Conservation (phyloP, 768 basidiomycete genomes). For the Leccinellum luteum region DNA sequence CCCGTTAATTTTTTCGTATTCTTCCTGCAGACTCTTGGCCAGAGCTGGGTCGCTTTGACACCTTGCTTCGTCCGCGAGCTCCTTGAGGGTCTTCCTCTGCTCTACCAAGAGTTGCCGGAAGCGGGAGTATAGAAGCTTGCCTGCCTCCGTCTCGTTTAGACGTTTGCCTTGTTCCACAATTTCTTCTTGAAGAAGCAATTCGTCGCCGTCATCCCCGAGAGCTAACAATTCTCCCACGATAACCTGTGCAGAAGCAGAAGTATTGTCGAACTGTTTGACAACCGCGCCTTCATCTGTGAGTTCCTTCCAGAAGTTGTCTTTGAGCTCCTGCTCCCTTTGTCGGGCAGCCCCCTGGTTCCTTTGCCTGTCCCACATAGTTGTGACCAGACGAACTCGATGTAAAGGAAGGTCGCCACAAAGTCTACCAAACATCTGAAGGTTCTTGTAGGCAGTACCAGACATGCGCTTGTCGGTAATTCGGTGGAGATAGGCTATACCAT, state of each 20-base stretch:
- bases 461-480: conserved; percentile 36
- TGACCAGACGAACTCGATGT: conserved; percentile 33
- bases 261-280: conserved; percentile 1
- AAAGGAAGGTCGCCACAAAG: conserved; percentile 34
- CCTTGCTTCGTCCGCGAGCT: conserved; percentile 20
- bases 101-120: conserved; percentile 16
- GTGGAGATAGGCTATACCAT: conserved; percentile 35
- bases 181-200: conserved; percentile 22
- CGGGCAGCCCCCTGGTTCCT: conserved; percentile 1
- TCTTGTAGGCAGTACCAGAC: conserved; percentile 28
- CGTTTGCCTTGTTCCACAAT: conserved; percentile 8
- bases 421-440: conserved; percentile 33
- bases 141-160: conserved; percentile 24
- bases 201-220: background rate
- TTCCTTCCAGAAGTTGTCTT: conserved; percentile 20
- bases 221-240: background rate
- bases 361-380: conserved; percentile 38
- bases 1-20: conserved; percentile 6
- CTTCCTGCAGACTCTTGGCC: conserved; percentile 8
- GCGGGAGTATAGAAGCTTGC: conserved; percentile 14
- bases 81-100: conserved; percentile 12
- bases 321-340: conserved; percentile 25
- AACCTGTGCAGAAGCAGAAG: background rate
- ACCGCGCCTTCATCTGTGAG: conserved; percentile 3
- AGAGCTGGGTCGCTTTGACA: conserved; percentile 7